Percentiles rank a stretch among this genome's conserved stretches.
phyloP scores from a whole-genome alignment of 2,329 filamentous ascomycete species.

The Trematosphaeria pertusa region DNA sequence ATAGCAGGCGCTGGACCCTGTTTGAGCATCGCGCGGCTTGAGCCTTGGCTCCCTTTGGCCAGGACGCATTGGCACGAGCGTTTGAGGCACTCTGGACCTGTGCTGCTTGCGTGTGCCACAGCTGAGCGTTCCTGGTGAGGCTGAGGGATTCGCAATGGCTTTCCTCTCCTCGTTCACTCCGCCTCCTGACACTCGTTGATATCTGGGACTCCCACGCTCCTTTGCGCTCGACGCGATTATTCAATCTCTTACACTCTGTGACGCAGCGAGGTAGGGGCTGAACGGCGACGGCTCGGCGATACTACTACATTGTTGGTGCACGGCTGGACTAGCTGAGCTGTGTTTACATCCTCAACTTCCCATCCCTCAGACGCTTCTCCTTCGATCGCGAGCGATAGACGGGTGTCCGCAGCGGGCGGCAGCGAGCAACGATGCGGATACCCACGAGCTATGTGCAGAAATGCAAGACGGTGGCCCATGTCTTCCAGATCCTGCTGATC shows the following conservation, averaged over 20 bases:
- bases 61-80: neutral
- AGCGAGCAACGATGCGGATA: slow-evolving; percentile 49
- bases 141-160: neutral
- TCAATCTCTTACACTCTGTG: neutral
- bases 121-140: too few species aligned
- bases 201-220: neutral
- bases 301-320: too few species aligned
- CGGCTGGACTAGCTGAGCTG: too few species aligned
- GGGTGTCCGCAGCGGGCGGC: too few species aligned
- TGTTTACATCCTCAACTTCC: too few species aligned
- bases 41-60: neutral
- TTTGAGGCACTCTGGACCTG: neutral
- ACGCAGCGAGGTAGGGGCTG: neutral
- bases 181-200: neutral
- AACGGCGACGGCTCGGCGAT: too few species aligned
- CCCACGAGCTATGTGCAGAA: slow-evolving; percentile 58
- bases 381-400: too few species aligned
- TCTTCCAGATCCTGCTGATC: slow-evolving; percentile 61
- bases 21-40: neutral
- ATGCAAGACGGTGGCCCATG: slow-evolving; percentile 63
- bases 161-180: neutral
- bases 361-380: too few species aligned
- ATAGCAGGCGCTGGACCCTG: neutral
- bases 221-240: neutral
- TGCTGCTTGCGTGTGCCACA: neutral